A percentile compares a stretch with the other conserved stretches of the same genome.
phyloP scores from a whole-genome alignment of 139 green algal species.

The Tetraselmis chui region DNA sequence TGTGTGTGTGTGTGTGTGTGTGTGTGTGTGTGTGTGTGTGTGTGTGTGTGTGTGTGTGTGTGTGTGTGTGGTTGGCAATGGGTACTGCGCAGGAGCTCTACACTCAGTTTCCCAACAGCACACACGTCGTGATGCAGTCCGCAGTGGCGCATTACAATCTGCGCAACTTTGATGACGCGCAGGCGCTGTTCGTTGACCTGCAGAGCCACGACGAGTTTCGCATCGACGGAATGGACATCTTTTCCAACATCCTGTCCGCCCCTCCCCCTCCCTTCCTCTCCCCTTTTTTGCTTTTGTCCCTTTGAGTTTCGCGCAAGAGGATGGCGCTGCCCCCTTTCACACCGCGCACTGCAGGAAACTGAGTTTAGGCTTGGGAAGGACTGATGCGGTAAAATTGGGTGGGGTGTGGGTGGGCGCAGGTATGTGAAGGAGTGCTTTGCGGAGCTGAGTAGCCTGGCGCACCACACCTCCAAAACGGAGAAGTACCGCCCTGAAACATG shows the following conservation, averaged over 20 bases:
- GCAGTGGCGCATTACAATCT: conserved; percentile 86
- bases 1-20: too few species aligned
- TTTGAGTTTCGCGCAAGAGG: not conserved
- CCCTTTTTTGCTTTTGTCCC: not conserved
- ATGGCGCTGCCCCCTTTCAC: too few species aligned
- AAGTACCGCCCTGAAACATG: conserved; percentile 90
- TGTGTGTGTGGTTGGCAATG: too few species aligned
- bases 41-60: too few species aligned
- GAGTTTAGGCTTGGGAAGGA: too few species aligned
- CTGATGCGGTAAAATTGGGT: too few species aligned
- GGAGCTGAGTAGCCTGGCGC: conserved; percentile 76
- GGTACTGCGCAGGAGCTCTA: conserved; percentile 36
- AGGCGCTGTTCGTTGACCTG: conserved; percentile 83
- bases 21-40: too few species aligned
- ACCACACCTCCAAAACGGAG: conserved; percentile 61
- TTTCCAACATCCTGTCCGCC: conserved; percentile 85
- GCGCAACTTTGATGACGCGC: conserved; percentile 82
- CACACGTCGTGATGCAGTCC: conserved; percentile 54
- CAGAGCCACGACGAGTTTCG: conserved; percentile 68
- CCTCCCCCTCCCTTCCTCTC: conserved; percentile 22
- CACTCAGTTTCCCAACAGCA: conserved; percentile 57
- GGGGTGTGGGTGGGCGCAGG: not conserved
- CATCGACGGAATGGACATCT: conserved; percentile 88
- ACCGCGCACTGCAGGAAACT: too few species aligned
- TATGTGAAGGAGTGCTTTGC: conserved; percentile 78